Base-by-base conservation (phyloP, 2,329 filamentous ascomycete genomes). In the Cladosporium sp. region DNA sequence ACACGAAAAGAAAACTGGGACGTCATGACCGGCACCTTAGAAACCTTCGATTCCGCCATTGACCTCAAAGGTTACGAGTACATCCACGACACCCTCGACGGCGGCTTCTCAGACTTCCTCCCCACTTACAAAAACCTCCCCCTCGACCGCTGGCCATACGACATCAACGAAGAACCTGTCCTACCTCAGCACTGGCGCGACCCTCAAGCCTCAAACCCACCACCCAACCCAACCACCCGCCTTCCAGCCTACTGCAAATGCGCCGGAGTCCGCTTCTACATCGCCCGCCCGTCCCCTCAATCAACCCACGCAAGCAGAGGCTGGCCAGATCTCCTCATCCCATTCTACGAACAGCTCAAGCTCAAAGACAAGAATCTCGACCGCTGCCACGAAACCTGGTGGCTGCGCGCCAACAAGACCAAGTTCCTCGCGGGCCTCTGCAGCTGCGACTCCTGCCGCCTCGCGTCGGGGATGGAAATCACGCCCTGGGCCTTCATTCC, bases 401-500 rank as follows among this genome's bases (percentile, higher is more conserved):
- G 82, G 78, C 73, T 87, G n/a, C 73, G 77, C 15, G 70, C 70
- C 42, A 63, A 70, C 50, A 62, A 74, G 9, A 77, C 71, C 5
- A 82, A 77, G 59, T 88, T 84, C 67, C 72, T 85, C 1, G 81
- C 83, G 2, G 83, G 83, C 1, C 77, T 80, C 7, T 89, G 86
- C 64, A 76, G 78, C 1, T 90, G 87, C 69, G 76, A 72, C 4
- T 82, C 83, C 2, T 90, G 87, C 67, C 82, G 86, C 5, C 73
- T 84, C 3, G 71, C 73, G 0, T 79, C 81, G 1, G 85, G 86
- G 3, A 85, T 83, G 61, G 83, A 88, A 57, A 79, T 88, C 47
- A 81, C 87, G 63, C 74, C 80, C 0, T 90, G 86, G 86, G 78
- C 83, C 0, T 90, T 88, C 65, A 73, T 89, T 0, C 84, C 84